Percentiles rank a stretch among this genome's conserved stretches.
These are phyloP conservation scores for Raphanus raphanistrum DNA, from an alignment of 345 rosid species.

Conservation along the genomic window DNA sequence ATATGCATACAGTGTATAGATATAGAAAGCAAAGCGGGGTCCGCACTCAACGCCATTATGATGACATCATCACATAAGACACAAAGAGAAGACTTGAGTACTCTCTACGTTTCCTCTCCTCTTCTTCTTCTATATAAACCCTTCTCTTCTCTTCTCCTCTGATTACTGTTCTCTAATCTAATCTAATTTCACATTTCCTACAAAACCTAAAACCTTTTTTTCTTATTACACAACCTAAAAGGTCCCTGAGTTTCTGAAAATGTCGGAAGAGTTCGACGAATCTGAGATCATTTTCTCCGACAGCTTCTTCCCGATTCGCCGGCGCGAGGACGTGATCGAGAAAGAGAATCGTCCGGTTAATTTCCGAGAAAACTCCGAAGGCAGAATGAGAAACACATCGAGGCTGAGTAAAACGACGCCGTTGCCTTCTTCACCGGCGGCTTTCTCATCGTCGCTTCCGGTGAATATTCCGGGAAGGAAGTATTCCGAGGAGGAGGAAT, in stretches of 20 bases:
- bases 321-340: constrained; percentile 11
- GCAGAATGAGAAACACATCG: background rate
- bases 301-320: constrained; percentile 2
- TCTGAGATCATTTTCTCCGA: constrained; percentile 53
- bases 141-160: constrained; percentile 10
- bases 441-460: constrained; percentile 35
- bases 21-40: constrained; percentile 28
- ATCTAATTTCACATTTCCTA: background rate
- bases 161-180: constrained; percentile 24
- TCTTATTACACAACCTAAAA: background rate
- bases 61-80: constrained; percentile 46
- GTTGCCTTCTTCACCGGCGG: constrained; percentile 6
- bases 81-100: constrained; percentile 31
- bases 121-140: constrained; percentile 30
- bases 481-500: constrained; percentile 22
- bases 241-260: background rate
- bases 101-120: constrained; percentile 37
- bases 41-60: constrained; percentile 36
- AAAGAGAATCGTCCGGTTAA: constrained; percentile 31
- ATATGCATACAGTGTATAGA: constrained; percentile 2
- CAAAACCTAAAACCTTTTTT: background rate
- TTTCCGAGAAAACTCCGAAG: constrained; percentile 10
- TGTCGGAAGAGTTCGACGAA: constrained; percentile 53
- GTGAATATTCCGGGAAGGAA: constrained; percentile 38
- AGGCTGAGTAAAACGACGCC: constrained; percentile 26